These are phyloP conservation scores for Clathrospora elynae DNA, from an alignment of 2,329 filamentous ascomycete genomes.

Conservation along the genomic window DNA sequence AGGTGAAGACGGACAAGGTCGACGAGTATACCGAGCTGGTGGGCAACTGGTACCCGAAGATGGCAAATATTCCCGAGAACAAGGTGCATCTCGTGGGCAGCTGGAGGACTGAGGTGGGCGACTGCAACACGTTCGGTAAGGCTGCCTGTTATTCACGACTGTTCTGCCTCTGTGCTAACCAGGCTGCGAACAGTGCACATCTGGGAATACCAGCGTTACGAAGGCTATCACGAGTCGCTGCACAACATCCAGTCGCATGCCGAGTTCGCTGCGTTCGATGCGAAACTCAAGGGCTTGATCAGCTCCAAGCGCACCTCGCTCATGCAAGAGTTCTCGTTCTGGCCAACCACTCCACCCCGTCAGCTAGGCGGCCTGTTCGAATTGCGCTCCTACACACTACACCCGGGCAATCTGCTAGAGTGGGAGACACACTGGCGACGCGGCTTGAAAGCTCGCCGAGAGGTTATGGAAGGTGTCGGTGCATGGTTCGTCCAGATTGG, in stretches of 20 bases:
- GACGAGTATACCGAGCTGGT: slow-evolving; percentile 93
- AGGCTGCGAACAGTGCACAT: slow-evolving; percentile 79
- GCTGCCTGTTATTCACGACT: slow-evolving; percentile 8
- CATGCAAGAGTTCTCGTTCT: slow-evolving; percentile 99
- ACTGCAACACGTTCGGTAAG: slow-evolving; percentile 94
- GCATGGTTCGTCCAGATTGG: slow-evolving; percentile 99
- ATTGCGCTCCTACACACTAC: slow-evolving; percentile 92
- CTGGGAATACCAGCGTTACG: slow-evolving; percentile 98
- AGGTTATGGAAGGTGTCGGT: slow-evolving; percentile 98
- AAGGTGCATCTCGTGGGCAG: slow-evolving; percentile 96
- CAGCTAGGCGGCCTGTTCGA: slow-evolving; percentile 92
- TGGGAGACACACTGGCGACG: slow-evolving; percentile 99
- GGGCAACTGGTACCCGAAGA: slow-evolving; percentile 87
- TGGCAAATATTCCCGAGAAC: slow-evolving; percentile 83
- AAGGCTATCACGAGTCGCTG: slow-evolving; percentile 91
- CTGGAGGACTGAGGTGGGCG: slow-evolving; percentile 97
- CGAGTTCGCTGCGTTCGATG: slow-evolving; percentile 82
- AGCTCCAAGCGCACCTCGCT: slow-evolving; percentile 83
- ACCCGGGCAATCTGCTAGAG: slow-evolving; percentile 93
- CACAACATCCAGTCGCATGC: slow-evolving; percentile 82
- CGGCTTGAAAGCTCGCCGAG: slow-evolving; percentile 84
- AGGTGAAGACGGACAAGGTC: slow-evolving; percentile 92
- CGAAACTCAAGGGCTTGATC: slow-evolving; percentile 83
- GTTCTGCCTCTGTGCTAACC: slow-evolving; percentile 8
- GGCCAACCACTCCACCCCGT: slow-evolving; percentile 91